Evolutionary conservation across 2,329 filamentous ascomycete genomes (phyloP).

Genomic region (Tolypocladium cylindrosporum): DNA sequence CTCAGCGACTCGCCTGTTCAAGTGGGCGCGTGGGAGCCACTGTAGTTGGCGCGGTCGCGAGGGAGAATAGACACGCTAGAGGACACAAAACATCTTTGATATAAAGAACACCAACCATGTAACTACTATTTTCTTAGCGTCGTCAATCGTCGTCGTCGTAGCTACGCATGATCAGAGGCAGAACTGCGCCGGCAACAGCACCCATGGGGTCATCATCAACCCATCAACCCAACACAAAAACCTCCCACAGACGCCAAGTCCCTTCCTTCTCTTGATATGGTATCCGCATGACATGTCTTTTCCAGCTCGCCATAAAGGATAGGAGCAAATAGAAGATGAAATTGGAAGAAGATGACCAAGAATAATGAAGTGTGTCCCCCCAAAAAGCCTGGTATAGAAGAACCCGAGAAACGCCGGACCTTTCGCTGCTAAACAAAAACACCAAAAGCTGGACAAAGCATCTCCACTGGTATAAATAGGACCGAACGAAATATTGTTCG

Average conservation of each 20-base stretch:
- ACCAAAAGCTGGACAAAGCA: background rate
- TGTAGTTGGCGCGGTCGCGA: background rate
- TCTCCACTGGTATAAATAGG: background rate
- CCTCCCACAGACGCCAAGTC: background rate
- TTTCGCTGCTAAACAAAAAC: background rate
- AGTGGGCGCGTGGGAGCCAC: slow-evolving; percentile 30
- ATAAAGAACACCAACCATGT: background rate
- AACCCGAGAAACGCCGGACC: background rate
- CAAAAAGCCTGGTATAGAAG: background rate
- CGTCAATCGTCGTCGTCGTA: background rate
- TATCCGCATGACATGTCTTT: background rate
- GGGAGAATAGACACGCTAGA: background rate
- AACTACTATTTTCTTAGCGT: background rate
- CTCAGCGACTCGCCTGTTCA: slow-evolving; percentile 37
- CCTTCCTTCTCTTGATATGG: background rate
- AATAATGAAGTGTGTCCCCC: background rate
- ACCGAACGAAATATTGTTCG: background rate
- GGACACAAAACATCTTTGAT: background rate
- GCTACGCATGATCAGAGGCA: background rate
- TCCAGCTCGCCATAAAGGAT: background rate
- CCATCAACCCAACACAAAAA: background rate
- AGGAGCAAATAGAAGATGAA: background rate
- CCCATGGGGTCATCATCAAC: background rate
- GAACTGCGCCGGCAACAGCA: background rate
- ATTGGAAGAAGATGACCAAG: background rate